Base-by-base conservation (phyloP, 1,284 basidiomycete genomes). In the Mrakiaceae sp. region DNA sequence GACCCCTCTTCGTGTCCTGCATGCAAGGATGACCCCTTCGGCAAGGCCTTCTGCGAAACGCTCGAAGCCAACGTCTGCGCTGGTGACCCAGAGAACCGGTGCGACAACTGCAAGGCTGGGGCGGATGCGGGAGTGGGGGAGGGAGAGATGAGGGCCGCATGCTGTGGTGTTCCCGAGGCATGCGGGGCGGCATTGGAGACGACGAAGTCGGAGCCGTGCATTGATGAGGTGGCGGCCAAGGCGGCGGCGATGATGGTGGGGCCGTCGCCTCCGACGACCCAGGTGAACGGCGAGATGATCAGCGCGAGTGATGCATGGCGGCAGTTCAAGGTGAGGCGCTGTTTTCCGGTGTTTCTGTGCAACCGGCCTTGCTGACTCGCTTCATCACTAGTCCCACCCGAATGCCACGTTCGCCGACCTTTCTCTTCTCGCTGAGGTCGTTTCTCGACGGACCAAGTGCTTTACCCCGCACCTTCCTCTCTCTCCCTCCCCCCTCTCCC, bases 351-450 rank as follows among this genome's bases (percentile, higher is more conserved):
- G 40, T 10, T 46, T 39, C 54, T 53, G 14, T 14, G 4, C 7
- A 40, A 11, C n/a, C 42, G 12, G 7, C 5, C 27, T 3, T 11
- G 3, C 53, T 55, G 43, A 55, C 58, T 43, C 7, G 12, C 44
- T 54, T 60, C 14, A 14, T 50, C n/a, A 12, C 27, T 14, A 90
- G 75, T 83, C 84, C 5, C 88, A 90, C 74, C 88, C 88, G 1
- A 89, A 88, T 68, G 83, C 87, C 59, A 81, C 83, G 43, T 90
- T 90, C 72, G 81, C 87, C 27, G 87, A 90, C 74, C 78, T 90
- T 58, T 77, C 82, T 1, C 78, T 89, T 44, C 81, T 90, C 58
- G 88, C 88, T 1, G 87, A 88, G 64, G 88, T 90, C 50, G 88
- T 90, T 50, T 84, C 87, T 0, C 84, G 87, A 62, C 80, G 86